phyloP scores from a whole-genome alignment of 2,329 filamentous ascomycete species.

The Colletotrichum orbiculare region DNA sequence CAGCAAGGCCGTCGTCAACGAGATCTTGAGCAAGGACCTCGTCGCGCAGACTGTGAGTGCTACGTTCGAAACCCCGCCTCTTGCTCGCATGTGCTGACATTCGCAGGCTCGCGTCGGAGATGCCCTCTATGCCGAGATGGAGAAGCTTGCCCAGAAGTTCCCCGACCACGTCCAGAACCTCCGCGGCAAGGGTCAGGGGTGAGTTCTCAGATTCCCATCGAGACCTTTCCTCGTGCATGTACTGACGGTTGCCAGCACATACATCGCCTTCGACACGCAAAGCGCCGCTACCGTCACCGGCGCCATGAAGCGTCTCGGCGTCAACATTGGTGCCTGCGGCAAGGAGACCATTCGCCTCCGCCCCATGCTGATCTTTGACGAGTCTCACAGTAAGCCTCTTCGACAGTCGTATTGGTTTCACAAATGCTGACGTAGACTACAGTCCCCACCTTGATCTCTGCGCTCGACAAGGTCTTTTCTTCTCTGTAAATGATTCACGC shows the following conservation, averaged over 20 bases:
- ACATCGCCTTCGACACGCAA: conserved; percentile 83
- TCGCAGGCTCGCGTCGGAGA: conserved; percentile 68
- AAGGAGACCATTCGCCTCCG: conserved; percentile 75
- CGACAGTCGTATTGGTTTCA: not conserved
- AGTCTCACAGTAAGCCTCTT: conserved; percentile 63
- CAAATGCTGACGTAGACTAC: not conserved
- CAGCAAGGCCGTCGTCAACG: conserved; percentile 81
- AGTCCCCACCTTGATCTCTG: conserved; percentile 74
- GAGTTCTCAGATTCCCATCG: conserved; percentile 12
- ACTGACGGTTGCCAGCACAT: conserved; percentile 58
- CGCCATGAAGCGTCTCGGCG: conserved; percentile 76
- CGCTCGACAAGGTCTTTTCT: conserved; percentile 78
- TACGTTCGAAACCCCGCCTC: no score
- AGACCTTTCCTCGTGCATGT: not conserved
- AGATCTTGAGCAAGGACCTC: conserved; percentile 76
- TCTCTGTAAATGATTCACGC: conserved; percentile 41
- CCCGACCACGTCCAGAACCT: conserved; percentile 78
- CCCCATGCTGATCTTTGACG: conserved; percentile 86
- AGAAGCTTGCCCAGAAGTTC: conserved; percentile 71
- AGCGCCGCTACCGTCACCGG: conserved; percentile 75
- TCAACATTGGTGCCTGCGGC: conserved; percentile 84
- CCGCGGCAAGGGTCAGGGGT: conserved; percentile 77
- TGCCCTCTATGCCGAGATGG: conserved; percentile 74
- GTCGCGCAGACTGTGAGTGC: conserved; percentile 66
- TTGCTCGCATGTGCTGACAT: not conserved